Percentiles rank a stretch among this genome's conserved stretches.
phyloP scores from a whole-genome alignment of 73 alveolate genomes.

The Strombidium stylifer region DNA sequence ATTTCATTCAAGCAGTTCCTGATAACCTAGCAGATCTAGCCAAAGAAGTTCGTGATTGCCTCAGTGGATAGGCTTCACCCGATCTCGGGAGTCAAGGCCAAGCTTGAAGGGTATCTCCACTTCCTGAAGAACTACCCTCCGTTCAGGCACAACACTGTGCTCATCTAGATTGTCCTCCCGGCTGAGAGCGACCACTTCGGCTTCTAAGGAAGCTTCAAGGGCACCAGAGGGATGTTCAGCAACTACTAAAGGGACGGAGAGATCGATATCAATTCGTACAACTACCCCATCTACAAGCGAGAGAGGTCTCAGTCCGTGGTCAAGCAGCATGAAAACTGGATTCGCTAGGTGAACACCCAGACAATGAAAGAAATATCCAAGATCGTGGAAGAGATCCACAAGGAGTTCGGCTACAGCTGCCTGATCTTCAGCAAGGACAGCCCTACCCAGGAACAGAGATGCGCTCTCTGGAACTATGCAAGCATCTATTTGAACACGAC shows the following conservation, averaged over 20 bases:
- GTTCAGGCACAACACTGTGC: neutral
- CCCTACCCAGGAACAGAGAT: slow-evolving; percentile 15
- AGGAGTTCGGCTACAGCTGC: slow-evolving; percentile 36
- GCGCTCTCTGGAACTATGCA: slow-evolving; percentile 29
- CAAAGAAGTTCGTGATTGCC: neutral
- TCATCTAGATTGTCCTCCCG: slow-evolving; percentile 27
- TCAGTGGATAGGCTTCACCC: slow-evolving; percentile 42
- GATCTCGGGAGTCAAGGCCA: slow-evolving; percentile 26
- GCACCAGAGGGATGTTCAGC: no score
- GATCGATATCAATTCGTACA: no score
- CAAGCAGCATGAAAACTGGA: slow-evolving; percentile 1
- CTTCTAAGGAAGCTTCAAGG: no score
- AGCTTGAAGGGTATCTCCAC: slow-evolving; percentile 27
- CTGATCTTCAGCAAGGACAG: slow-evolving; percentile 7
- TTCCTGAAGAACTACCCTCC: slow-evolving; percentile 21
- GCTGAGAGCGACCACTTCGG: slow-evolving; percentile 35
- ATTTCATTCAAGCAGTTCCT: neutral
- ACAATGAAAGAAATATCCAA: slow-evolving; percentile 1
- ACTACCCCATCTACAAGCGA: no score
- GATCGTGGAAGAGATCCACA: slow-evolving; percentile 3
- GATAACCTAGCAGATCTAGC: neutral
- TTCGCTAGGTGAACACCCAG: slow-evolving; percentile 8
- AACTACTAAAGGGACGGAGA: no score
- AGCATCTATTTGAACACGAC: slow-evolving; percentile 30
- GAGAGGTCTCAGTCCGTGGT: no score